A percentile compares a stretch with the other conserved stretches of the same genome.
Conservation (phyloP, 768 basidiomycete genomes). For the Chalciporus pseudorubinellus region DNA sequence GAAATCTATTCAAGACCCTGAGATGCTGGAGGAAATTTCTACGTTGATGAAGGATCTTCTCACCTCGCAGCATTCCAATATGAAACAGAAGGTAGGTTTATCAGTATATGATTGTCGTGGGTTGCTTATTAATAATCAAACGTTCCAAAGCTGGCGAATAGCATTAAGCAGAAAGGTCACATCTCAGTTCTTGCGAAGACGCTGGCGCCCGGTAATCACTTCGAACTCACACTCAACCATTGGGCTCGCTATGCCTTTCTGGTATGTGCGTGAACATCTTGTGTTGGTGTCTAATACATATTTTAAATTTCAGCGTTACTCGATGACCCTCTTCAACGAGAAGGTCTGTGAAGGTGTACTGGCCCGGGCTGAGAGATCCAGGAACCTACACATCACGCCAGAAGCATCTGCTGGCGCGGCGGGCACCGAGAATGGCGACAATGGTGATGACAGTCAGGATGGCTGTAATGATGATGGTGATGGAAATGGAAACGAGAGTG, state of each 20-base stretch:
- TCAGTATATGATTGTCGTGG: not conserved
- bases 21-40: not conserved
- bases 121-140: not conserved
- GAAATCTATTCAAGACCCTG: not conserved
- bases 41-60: not conserved
- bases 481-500: no score
- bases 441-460: no score
- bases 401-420: no score
- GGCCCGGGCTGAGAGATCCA: not conserved
- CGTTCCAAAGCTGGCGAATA: not conserved
- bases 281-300: no score
- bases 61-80: not conserved
- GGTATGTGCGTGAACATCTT: not conserved
- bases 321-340: not conserved
- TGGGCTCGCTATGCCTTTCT: not conserved
- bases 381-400: no score
- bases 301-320: not conserved
- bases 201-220: not conserved
- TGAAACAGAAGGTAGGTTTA: not conserved
- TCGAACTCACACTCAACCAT: not conserved
- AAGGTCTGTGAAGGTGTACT: not conserved
- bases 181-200: not conserved
- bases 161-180: not conserved
- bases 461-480: no score
- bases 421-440: no score